Percentiles rank a stretch among this genome's conserved stretches.
Evolutionary conservation across 1,284 basidiomycete genomes (phyloP).

Genomic region (Ganoderma resinaceum): DNA sequence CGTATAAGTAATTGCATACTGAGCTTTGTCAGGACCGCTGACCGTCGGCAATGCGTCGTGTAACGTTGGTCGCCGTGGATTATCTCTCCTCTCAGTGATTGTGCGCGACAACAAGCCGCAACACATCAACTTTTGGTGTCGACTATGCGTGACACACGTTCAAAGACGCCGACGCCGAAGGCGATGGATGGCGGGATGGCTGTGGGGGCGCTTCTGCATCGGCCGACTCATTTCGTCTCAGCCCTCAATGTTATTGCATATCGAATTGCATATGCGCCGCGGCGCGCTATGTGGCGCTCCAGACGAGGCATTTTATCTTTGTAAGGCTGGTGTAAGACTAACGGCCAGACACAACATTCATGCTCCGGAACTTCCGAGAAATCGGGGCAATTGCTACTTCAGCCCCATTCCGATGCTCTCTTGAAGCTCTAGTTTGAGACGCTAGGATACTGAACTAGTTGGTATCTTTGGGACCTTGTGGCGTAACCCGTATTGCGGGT

Average conservation of each 20-base stretch:
- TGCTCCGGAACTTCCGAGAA: neutral
- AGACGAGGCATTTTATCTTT: neutral
- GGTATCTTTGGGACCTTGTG: neutral
- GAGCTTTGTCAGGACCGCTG: neutral
- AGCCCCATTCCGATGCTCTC: neutral
- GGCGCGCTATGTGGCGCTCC: neutral
- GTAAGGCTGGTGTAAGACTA: neutral
- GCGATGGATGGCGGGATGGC: slow-evolving; percentile 1
- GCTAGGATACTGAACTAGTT: neutral
- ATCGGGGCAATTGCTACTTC: neutral
- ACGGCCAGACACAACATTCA: neutral
- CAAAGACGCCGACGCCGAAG: neutral
- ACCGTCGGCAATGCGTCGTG: neutral
- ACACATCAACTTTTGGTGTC: neutral
- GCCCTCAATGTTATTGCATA: neutral
- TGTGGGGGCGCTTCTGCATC: neutral
- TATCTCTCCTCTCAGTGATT: neutral
- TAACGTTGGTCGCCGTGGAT: neutral
- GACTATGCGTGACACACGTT: neutral
- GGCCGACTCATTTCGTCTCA: neutral
- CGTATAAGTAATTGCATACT: neutral
- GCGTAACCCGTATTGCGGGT: neutral
- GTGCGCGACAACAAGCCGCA: neutral
- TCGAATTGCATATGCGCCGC: neutral
- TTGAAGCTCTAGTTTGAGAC: neutral